Evolutionary conservation across 2,329 filamentous ascomycete species (phyloP).

Genomic region (Phialophora macrospora): DNA sequence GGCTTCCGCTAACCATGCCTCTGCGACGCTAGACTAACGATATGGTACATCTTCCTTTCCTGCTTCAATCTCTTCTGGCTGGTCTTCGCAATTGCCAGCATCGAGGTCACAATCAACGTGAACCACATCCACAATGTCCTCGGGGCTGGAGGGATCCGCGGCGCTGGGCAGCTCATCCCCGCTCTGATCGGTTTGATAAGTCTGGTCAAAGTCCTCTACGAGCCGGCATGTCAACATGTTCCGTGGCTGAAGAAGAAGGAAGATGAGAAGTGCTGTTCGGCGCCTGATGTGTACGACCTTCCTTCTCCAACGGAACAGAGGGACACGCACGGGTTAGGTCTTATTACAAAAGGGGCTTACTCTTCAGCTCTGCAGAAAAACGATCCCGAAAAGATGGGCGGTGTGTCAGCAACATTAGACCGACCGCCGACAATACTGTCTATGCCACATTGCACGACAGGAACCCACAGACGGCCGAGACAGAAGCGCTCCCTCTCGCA

Average conservation of each 20-base stretch:
- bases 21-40: neutral
- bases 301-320: neutral
- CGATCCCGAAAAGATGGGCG: neutral
- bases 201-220: constrained; percentile 18
- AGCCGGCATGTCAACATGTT: constrained; percentile 3
- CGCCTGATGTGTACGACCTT: neutral
- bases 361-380: neutral
- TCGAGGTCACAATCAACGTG: constrained; percentile 31
- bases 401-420: neutral
- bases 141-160: neutral
- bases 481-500: constrained; percentile 11
- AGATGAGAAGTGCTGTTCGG: neutral
- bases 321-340: neutral
- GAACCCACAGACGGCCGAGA: neutral
- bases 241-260: constrained; percentile 16
- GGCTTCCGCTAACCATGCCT: neutral
- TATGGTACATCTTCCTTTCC: neutral
- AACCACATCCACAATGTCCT: constrained; percentile 29
- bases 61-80: neutral
- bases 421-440: neutral
- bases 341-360: neutral
- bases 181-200: constrained; percentile 24
- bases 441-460: neutral
- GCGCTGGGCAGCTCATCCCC: constrained; percentile 25
- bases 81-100: neutral